Evolutionary conservation across 2,329 filamentous ascomycete genomes (phyloP).

Genomic region (Didymella sp.): DNA sequence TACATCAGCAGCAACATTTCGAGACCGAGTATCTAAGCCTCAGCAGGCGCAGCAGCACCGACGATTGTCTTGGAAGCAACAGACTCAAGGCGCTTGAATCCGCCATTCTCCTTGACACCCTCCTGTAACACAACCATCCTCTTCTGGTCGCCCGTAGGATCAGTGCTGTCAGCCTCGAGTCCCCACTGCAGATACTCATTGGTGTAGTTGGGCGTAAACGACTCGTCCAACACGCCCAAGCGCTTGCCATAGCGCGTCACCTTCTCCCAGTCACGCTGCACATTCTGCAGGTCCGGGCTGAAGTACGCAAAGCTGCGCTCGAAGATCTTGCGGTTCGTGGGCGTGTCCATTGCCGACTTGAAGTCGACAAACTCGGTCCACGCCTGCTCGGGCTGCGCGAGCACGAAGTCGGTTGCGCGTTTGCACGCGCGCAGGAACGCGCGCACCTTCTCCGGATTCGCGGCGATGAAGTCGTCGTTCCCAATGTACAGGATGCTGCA

Average conservation of each 20-base stretch:
- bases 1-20: neutral
- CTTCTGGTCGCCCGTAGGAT: conserved; percentile 77
- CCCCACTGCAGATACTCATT: conserved; percentile 73
- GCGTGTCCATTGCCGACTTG: conserved; percentile 73
- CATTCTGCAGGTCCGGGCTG: conserved; percentile 76
- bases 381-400: conserved; percentile 67
- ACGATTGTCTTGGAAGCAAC: conserved; percentile 23
- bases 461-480: conserved; percentile 72
- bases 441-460: conserved; percentile 69
- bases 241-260: conserved; percentile 79
- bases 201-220: conserved; percentile 76
- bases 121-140: conserved; percentile 73
- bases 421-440: conserved; percentile 77
- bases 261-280: conserved; percentile 76
- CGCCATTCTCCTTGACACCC: conserved; percentile 68
- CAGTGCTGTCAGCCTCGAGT: conserved; percentile 68
- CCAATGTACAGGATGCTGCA: conserved; percentile 82
- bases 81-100: conserved; percentile 57
- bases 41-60: conserved; percentile 24
- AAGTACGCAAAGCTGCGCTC: conserved; percentile 81
- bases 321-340: conserved; percentile 78
- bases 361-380: conserved; percentile 74
- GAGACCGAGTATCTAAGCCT: neutral
- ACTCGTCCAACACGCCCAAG: conserved; percentile 68
- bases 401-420: conserved; percentile 74